Conservation (phyloP, 371 early-diverging fungal genomes). For the Dentiscutata heterogama region DNA sequence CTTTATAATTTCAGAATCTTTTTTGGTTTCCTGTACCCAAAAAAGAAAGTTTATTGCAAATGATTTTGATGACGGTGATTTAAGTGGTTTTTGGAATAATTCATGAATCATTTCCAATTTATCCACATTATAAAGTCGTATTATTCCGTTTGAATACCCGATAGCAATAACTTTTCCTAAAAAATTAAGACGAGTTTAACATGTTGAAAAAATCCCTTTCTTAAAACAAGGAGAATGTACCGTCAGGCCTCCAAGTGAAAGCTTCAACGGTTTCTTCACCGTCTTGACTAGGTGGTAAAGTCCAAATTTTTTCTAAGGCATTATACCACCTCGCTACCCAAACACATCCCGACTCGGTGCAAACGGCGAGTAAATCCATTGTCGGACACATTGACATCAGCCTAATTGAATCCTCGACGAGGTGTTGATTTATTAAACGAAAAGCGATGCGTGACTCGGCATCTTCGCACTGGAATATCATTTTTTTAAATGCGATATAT, state of each 20-base stretch:
- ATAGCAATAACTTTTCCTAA: slow-evolving; percentile 47
- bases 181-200: too few species aligned
- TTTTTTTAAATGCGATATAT: too few species aligned
- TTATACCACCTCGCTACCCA: slow-evolving; percentile 46
- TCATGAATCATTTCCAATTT: slow-evolving; percentile 46
- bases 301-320: slow-evolving; percentile 48
- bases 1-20: neutral
- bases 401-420: slow-evolving; percentile 18
- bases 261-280: slow-evolving; percentile 26
- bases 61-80: neutral
- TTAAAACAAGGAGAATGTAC: slow-evolving; percentile 22
- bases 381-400: slow-evolving; percentile 47
- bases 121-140: slow-evolving; percentile 46
- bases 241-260: slow-evolving; percentile 49
- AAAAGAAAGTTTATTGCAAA: slow-evolving; percentile 39
- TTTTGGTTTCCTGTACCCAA: slow-evolving; percentile 42
- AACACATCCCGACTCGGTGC: slow-evolving; percentile 31
- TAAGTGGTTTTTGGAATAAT: slow-evolving; percentile 28
- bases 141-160: slow-evolving; percentile 45
- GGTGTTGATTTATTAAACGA: slow-evolving; percentile 39
- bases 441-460: slow-evolving; percentile 1
- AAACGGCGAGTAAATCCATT: slow-evolving; percentile 48
- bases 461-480: slow-evolving; percentile 32
- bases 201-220: neutral
- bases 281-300: slow-evolving; percentile 30